phyloP scores from a whole-genome alignment of 495 filamentous ascomycete genomes.

The Aspergillus heteromorphus region DNA sequence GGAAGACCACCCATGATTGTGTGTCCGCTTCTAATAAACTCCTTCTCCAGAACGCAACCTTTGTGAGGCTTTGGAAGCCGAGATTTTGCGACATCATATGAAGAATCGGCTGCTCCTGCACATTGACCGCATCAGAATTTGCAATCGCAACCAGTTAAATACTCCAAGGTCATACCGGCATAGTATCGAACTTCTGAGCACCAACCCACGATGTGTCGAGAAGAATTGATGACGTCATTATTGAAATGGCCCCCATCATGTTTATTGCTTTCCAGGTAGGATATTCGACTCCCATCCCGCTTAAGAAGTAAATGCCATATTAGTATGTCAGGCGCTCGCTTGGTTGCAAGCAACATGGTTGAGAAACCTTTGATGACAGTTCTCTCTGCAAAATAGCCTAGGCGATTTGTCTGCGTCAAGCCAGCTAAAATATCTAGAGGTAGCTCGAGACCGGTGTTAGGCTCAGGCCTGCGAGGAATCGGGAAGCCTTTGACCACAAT shows the following conservation, averaged over 20 bases:
- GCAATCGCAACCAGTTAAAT: background rate
- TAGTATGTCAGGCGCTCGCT: slow-evolving; percentile 9
- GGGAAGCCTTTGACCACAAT: slow-evolving; percentile 32
- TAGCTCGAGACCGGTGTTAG: slow-evolving; percentile 20
- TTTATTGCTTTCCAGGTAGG: slow-evolving; percentile 9
- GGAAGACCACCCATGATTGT: background rate
- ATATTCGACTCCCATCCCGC: slow-evolving; percentile 12
- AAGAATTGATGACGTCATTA: slow-evolving; percentile 4
- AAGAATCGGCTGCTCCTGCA: slow-evolving; percentile 1
- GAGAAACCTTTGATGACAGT: slow-evolving; percentile 28
- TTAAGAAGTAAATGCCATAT: slow-evolving; percentile 23
- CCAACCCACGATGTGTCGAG: slow-evolving; percentile 16
- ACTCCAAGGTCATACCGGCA: slow-evolving; percentile 4
- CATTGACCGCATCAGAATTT: background rate
- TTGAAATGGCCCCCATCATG: background rate
- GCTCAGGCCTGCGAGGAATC: slow-evolving; percentile 11
- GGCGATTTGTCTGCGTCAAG: slow-evolving; percentile 2
- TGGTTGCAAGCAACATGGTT: slow-evolving; percentile 20
- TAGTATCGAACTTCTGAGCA: slow-evolving; percentile 10
- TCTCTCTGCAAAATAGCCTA: slow-evolving; percentile 4
- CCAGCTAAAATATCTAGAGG: slow-evolving; percentile 10
- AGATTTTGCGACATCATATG: slow-evolving; percentile 4
- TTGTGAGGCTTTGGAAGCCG: background rate
- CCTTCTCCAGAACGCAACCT: background rate
- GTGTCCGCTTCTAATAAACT: background rate